Conservation (phyloP, 1,139 yeast species). For the Candida tetrigidarum region DNA sequence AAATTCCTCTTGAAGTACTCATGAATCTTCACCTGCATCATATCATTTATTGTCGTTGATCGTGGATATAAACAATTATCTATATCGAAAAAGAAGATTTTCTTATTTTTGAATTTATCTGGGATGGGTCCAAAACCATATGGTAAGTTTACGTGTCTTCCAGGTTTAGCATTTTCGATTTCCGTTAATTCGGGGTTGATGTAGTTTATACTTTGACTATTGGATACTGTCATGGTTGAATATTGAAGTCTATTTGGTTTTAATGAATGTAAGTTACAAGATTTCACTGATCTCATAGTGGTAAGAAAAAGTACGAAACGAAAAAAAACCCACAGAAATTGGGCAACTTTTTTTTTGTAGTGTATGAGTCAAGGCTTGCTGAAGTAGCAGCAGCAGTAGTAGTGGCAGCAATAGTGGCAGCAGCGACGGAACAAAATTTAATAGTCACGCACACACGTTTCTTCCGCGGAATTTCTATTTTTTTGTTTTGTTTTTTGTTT, state of each 20-base stretch:
- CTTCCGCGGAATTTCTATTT: no score
- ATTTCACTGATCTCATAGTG: neutral
- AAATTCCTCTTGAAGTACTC: slow-evolving; percentile 73
- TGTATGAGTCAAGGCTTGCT: no score
- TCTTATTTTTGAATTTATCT: slow-evolving; percentile 28
- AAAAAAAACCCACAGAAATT: neutral
- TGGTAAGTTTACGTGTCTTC: slow-evolving; percentile 42
- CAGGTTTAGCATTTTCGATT: slow-evolving; percentile 25
- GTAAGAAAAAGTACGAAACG: neutral
- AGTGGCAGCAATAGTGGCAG: no score
- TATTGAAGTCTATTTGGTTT: neutral
- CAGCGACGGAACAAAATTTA: no score
- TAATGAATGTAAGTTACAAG: neutral
- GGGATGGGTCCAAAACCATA: slow-evolving; percentile 55
- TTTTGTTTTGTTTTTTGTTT: no score
- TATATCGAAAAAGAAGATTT: slow-evolving; percentile 84
- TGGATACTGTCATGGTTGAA: slow-evolving; percentile 11
- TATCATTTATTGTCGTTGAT: slow-evolving; percentile 75
- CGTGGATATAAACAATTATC: slow-evolving; percentile 88
- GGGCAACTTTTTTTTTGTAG: no score
- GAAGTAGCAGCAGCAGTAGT: no score
- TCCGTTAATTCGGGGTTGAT: slow-evolving; percentile 27
- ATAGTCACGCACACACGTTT: no score
- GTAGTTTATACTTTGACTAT: slow-evolving; percentile 19
- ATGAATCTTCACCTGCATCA: slow-evolving; percentile 88